Evolutionary conservation across 179 eudicot genomes (phyloP).

Genomic region (Camellia oleifera): DNA sequence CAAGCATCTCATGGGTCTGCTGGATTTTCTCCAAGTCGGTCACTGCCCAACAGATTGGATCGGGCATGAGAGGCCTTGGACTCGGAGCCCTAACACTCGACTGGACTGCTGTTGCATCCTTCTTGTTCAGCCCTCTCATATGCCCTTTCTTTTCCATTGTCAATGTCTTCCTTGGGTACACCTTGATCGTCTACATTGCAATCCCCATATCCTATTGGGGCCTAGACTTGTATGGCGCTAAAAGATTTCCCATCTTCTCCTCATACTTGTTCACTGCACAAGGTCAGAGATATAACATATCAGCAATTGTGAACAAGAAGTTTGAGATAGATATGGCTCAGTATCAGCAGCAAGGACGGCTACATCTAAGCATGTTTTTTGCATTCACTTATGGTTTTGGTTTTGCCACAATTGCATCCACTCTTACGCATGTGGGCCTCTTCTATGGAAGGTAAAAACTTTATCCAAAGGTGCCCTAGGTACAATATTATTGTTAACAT

Average conservation of each 20-base stretch:
- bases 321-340: constrained; percentile 58
- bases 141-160: constrained; percentile 83
- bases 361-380: constrained; percentile 77
- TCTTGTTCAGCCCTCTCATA: constrained; percentile 73
- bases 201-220: constrained; percentile 88
- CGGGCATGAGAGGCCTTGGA: constrained; percentile 88
- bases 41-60: constrained; percentile 90
- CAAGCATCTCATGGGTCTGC: constrained; percentile 84
- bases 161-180: constrained; percentile 62
- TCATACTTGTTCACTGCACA: constrained; percentile 64
- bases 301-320: constrained; percentile 61
- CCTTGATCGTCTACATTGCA: constrained; percentile 53
- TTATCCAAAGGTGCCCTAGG: not conserved
- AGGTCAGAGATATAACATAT: constrained; percentile 63
- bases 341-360: constrained; percentile 61
- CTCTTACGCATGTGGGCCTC: constrained; percentile 74
- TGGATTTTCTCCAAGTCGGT: constrained; percentile 77
- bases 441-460: constrained; percentile 79
- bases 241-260: constrained; percentile 73
- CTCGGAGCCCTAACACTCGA: constrained; percentile 77
- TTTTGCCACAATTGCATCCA: constrained; percentile 81
- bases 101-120: constrained; percentile 78
- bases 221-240: constrained; percentile 55
- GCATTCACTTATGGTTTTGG: constrained; percentile 93
- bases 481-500: too few relatives aligned